Evolutionary conservation across 768 basidiomycete species (phyloP), one percentile per base, ranked within the genome.

Genomic region (Auricularia sp.): DNA sequence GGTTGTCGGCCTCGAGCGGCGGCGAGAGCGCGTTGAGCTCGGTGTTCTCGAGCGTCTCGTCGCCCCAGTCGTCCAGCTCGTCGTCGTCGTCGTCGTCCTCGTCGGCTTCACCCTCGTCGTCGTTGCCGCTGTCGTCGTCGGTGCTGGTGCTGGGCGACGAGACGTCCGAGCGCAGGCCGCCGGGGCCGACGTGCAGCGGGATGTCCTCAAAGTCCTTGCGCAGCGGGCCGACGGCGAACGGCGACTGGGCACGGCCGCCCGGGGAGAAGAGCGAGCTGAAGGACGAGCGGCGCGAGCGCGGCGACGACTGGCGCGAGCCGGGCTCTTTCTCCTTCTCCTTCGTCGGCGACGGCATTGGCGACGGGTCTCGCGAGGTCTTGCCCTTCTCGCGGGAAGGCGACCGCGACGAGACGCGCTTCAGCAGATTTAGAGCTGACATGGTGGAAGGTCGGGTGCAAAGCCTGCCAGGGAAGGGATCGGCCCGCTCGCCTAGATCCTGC

Each of bases 11-110:
- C 59, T 65, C 47, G 75, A 62, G 35, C 8, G 67, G 78, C 0
- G 73, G 71, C 54, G 81, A 76, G 45, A 87, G 78, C 0, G 89
- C 83, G 70, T 95, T 95, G 68, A 81, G 85, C 74, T 93, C 90
- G 1, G 94, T 96, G 74, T 97, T 97, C 69, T 84, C 81, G 73
- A 90, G 89, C 0, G 94, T 97, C 47, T 85, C 84, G 66, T 82
- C 83, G 75, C 82, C 85, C 21, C 73, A 74, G 63, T 80, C 78
- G 8, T 82, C 82, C 21, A 66, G 66, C 14, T 82, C 82, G 18
- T 84, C 82, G 54, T 85, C 85, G 5, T 81, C 82, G 51, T 85
- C 86, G 3, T 80, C 81, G 62, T 85, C 83, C 1, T 77, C 78
- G 47, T 81, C 80, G 33, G 29, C 29, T 29, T 29, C 29, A 29